Percentiles rank a stretch among this genome's conserved stretches.
Evolutionary conservation across 176 grass and related monocot genomes (phyloP).

Genomic region (Stipa capillata): DNA sequence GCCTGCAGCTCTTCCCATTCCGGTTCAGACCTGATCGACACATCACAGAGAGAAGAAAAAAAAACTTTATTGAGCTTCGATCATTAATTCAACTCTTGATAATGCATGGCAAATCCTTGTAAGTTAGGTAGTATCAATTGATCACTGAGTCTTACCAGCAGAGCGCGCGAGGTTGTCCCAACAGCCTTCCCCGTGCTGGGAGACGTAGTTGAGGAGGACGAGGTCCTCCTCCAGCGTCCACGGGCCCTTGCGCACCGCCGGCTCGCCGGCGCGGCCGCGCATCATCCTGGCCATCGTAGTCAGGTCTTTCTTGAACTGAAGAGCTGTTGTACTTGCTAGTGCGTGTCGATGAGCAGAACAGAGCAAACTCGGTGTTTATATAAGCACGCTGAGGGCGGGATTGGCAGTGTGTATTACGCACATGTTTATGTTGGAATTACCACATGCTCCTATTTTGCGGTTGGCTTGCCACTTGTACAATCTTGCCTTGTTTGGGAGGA

Average conservation of each 20-base stretch:
- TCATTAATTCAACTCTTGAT: not conserved
- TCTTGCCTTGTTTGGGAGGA: not conserved
- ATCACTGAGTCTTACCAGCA: constrained; percentile 18
- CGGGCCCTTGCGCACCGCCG: constrained; percentile 46
- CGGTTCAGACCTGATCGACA: constrained; percentile 36
- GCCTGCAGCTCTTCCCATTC: constrained; percentile 63
- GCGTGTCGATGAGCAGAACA: not conserved
- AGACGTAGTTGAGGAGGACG: constrained; percentile 46
- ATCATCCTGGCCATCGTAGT: not conserved
- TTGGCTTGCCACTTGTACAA: not conserved
- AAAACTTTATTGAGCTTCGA: not conserved
- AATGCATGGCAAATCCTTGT: not conserved
- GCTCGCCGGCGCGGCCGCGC: constrained; percentile 17
- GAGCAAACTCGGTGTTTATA: constrained; percentile 21
- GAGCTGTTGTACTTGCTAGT: not conserved
- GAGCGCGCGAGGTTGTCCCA: constrained; percentile 53
- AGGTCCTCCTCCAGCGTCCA: constrained; percentile 68
- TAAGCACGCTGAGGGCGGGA: not conserved
- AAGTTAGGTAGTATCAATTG: not conserved
- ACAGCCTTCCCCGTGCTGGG: constrained; percentile 40
- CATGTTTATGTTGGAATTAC: constrained; percentile 7
- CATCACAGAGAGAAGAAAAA: not conserved
- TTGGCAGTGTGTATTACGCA: not conserved
- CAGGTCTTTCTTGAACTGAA: not conserved
- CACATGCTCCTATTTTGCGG: not conserved